Percentiles rank a stretch among this genome's conserved stretches.
phyloP scores from a whole-genome alignment of 129 eudicot genomes.

The Calendula officinalis region DNA sequence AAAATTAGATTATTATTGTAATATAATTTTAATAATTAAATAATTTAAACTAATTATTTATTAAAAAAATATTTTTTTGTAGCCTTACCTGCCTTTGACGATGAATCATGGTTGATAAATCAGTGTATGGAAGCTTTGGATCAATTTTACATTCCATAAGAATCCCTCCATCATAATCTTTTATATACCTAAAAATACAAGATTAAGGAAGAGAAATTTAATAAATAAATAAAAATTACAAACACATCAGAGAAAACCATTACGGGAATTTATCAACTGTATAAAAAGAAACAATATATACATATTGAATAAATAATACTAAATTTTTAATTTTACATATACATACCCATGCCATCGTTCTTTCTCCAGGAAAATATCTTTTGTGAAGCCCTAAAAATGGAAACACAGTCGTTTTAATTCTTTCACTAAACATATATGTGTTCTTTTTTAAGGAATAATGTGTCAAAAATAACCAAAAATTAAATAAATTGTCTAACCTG shows the following conservation, averaged over 20 bases:
- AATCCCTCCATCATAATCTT: constrained; percentile 97
- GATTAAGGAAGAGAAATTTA: neutral
- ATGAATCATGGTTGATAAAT: constrained; percentile 92
- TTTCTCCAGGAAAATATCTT: constrained; percentile 86
- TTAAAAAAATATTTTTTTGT: neutral
- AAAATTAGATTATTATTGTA: neutral
- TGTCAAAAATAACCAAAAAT: no score
- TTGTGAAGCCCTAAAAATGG: constrained; percentile 77
- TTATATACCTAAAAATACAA: constrained; percentile 60
- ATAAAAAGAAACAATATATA: constrained; percentile 9
- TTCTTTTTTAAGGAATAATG: neutral
- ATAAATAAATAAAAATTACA: neutral
- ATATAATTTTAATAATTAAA: no score
- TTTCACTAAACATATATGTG: constrained; percentile 19
- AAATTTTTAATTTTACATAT: constrained; percentile 17
- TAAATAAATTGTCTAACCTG: no score
- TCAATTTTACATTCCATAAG: constrained; percentile 99
- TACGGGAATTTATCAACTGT: neutral
- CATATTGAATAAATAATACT: neutral
- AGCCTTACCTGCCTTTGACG: constrained; percentile 83
- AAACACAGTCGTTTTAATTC: neutral
- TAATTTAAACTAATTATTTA: neutral
- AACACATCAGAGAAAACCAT: constrained; percentile 6
- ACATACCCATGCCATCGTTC: constrained; percentile 96
- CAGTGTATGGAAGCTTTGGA: constrained; percentile 98